Conservation (phyloP, 2,329 filamentous ascomycete species). For the Laburnicola sp. region DNA sequence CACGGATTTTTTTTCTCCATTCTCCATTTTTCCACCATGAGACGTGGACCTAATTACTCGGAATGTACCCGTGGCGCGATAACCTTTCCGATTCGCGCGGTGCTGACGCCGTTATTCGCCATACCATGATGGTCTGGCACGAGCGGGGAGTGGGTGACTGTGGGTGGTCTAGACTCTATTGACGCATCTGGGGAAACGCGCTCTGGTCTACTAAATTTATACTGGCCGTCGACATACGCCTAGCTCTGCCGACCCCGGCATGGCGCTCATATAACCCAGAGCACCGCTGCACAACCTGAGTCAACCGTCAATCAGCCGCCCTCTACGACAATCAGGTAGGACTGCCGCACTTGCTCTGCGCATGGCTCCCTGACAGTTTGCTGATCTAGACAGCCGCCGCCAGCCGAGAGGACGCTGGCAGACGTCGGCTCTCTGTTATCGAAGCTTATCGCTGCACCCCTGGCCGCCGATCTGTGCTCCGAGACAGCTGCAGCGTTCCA, state of each 20-base stretch:
- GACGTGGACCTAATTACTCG: slow-evolving; percentile 30
- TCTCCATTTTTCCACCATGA: no score
- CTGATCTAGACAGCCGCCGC: slow-evolving; percentile 26
- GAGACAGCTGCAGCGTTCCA: slow-evolving; percentile 15
- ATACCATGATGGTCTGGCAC: slow-evolving; percentile 28
- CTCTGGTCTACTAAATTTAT: no score
- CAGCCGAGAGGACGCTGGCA: slow-evolving; percentile 36
- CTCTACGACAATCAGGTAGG: no score
- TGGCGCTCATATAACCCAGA: no score
- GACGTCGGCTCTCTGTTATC: slow-evolving; percentile 34
- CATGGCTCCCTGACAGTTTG: slow-evolving; percentile 20
- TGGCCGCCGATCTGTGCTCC: slow-evolving; percentile 10
- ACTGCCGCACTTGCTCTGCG: no score
- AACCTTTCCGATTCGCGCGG: slow-evolving; percentile 27
- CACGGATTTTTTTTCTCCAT: no score
- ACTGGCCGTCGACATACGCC: no score
- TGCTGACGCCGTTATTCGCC: slow-evolving; percentile 19
- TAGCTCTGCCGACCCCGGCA: no score
- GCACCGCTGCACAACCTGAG: background rate
- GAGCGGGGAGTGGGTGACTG: slow-evolving; percentile 3
- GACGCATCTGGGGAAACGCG: slow-evolving; percentile 20
- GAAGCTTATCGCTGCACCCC: slow-evolving; percentile 33
- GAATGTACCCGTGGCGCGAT: slow-evolving; percentile 13
- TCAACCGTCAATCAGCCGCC: no score
- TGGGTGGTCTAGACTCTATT: slow-evolving; percentile 8